Evolutionary conservation across 208 protist species (phyloP), one percentile per base, ranked within the genome.

Genomic region (Zelonia costaricensis): DNA sequence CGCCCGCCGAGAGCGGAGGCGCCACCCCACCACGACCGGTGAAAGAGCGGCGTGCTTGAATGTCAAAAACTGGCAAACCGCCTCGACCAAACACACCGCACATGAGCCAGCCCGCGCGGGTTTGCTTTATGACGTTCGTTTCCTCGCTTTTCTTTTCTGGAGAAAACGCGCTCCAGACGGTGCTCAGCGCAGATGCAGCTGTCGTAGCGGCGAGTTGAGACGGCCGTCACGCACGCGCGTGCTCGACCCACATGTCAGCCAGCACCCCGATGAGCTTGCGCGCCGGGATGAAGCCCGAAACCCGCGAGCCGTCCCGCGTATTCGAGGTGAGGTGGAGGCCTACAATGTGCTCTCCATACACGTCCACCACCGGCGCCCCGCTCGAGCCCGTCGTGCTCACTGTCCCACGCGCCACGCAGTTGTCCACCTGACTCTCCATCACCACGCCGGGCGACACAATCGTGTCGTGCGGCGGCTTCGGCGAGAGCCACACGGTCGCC

Each of bases 301-400:
- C 86, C 16, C 89, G 74, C 0, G 89, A 95, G 10, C 86, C 89
- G 30, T 91, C 70, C 4, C 73, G 68, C 22, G 81, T 95, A 62
- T 95, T 92, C 28, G 86, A 92, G 3, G 80, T 88, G 22, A 95
- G 69, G 52, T 95, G 89, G 23, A 95, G 71, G 2, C 89, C 89
- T 7, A 95, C 89, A 18, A 95, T 61, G 57, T 85, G 74, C 25
- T 83, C 84, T 13, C 89, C 89, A 62, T 79, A 89, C 58, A 82
- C 67, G 58, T 95, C 89, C 20, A 93, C 74, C 4, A 95, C 84
- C 9, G 89, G 89, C 22, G 86, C 89, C 0, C 89, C 89, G 48
- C 89, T 95, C 18, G 83, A 89, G 35, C 89, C 89, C 4, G 76
- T 86, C 16, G 78, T 93, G 57, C 82, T 93, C 3, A 95, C 89